A percentile compares a stretch with the other conserved stretches of the same genome.
Evolutionary conservation across 768 basidiomycete species (phyloP).

Genomic region (Lentinula boryana): DNA sequence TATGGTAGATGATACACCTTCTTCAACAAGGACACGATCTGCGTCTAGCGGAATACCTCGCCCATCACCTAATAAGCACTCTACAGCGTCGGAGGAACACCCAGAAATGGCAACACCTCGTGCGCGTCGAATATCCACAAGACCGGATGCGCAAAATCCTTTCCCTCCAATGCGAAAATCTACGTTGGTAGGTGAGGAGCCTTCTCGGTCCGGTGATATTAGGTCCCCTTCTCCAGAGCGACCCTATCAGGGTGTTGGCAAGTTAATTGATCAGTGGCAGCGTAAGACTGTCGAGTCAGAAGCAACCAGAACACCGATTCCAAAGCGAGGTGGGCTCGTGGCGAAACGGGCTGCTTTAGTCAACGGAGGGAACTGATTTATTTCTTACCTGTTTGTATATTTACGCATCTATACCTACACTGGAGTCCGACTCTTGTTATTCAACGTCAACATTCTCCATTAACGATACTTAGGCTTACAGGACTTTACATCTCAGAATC

Average conservation of each 20-base stretch:
- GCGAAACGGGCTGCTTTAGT: conserved; percentile 34
- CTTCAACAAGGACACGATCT: background rate
- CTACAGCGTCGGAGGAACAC: conserved; percentile 7
- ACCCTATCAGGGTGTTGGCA: conserved; percentile 79
- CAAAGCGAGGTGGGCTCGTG: conserved; percentile 29
- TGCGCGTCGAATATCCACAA: conserved; percentile 21
- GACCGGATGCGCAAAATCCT: conserved; percentile 17
- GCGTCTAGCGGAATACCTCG: background rate
- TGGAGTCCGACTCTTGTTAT: background rate
- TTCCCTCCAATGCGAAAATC: conserved; percentile 14
- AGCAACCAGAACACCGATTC: conserved; percentile 23
- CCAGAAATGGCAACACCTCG: conserved; percentile 18
- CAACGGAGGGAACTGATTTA: conserved; percentile 12
- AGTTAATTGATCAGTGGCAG: conserved; percentile 86
- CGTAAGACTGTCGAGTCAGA: conserved; percentile 64
- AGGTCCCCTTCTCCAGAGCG: conserved; percentile 67
- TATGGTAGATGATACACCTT: background rate
- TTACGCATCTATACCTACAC: background rate
- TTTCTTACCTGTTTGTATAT: background rate
- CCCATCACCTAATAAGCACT: background rate
- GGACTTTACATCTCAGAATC: background rate
- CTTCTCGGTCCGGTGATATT: conserved; percentile 16
- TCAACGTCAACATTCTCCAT: background rate
- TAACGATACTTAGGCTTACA: background rate
- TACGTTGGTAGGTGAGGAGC: conserved; percentile 10